phyloP scores from a whole-genome alignment of 2,329 filamentous ascomycete genomes.

The Penicillium rolfsii region DNA sequence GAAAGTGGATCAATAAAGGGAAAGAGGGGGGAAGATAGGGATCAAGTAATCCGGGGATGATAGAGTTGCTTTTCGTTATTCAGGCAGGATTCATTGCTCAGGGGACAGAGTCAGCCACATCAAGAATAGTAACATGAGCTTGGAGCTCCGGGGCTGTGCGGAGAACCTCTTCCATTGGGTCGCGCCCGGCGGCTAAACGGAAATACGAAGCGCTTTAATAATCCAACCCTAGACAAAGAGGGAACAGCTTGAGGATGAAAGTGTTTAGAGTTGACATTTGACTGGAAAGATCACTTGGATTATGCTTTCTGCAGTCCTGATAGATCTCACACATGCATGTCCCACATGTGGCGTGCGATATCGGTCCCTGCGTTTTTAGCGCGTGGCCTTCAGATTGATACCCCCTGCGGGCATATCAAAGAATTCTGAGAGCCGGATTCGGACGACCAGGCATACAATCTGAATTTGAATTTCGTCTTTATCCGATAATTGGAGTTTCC shows the following conservation, averaged over 20 bases:
- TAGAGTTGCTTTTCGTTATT: not conserved
- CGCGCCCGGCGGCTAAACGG: slow-evolving; percentile 17
- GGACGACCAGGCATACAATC: not conserved
- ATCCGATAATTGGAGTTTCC: not conserved
- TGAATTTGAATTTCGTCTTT: not conserved
- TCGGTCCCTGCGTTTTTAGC: slow-evolving; percentile 20
- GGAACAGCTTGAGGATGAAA: not conserved
- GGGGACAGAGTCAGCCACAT: not conserved
- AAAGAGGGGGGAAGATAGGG: not conserved
- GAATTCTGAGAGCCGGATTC: not conserved
- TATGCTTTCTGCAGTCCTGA: not conserved
- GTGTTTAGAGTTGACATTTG: not conserved
- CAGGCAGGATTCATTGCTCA: not conserved
- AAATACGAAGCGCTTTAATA: slow-evolving; percentile 6
- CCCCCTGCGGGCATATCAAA: not conserved
- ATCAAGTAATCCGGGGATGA: slow-evolving; percentile 6
- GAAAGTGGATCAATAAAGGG: not conserved
- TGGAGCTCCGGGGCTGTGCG: slow-evolving; percentile 17
- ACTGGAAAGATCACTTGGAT: not conserved
- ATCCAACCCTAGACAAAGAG: not conserved
- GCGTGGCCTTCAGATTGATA: slow-evolving; percentile 1
- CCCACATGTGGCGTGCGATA: slow-evolving; percentile 23
- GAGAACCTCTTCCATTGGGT: slow-evolving; percentile 11
- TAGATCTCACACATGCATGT: slow-evolving; percentile 9
- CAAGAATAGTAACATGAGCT: slow-evolving; percentile 18